Base-by-base conservation (phyloP, 306 rosid genomes). In the Pterocarpus santalinus region DNA sequence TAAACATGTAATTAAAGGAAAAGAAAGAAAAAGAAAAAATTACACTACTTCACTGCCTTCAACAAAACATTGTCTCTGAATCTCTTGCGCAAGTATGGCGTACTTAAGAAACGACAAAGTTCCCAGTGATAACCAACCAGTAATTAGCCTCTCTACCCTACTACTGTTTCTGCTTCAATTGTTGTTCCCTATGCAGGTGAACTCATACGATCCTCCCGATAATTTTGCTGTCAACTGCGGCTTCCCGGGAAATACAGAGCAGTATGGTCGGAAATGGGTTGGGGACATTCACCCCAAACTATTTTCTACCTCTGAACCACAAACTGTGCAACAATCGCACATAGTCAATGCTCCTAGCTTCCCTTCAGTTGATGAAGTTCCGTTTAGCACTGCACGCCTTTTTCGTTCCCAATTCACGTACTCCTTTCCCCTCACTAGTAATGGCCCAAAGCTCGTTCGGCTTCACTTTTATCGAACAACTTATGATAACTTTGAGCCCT, bases 361-460 rank as follows among this genome's bases (percentile, higher is more conserved):
- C 7, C 10, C 28, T 36, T 65, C 12, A 0, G 58, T 14, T 52
- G 22, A 52, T 1, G 17, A 0, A 0, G 34, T 32, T 57, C 71
- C 52, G 0, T 70, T 5, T 5, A 7, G 0, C 22, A 22, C 67
- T 0, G 85, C 80, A 34, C 85, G 85, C 12, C 0, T 82, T 3
- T 81, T 80, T 16, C 22, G 2, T 3, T 68, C 60, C 0, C 12
- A 47, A 22, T 82, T 82, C 69, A 75, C 81, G 5, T 81, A 56
- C 65, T 81, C 77, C 0, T 60, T 89, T 2, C 69, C 79, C 15
- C 12, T 22, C 0, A 30, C 82, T 7, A 51, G 43, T 0, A 7
- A 7, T 1, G 88, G 86, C 58, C 85, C 81, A 9, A 81, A 86
- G 58, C 86, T 87, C 32, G 9, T 89, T 65, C 79, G 89, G 6